Base-by-base conservation (phyloP, 148 eudicot species). In the Fallopia convolvulus region DNA sequence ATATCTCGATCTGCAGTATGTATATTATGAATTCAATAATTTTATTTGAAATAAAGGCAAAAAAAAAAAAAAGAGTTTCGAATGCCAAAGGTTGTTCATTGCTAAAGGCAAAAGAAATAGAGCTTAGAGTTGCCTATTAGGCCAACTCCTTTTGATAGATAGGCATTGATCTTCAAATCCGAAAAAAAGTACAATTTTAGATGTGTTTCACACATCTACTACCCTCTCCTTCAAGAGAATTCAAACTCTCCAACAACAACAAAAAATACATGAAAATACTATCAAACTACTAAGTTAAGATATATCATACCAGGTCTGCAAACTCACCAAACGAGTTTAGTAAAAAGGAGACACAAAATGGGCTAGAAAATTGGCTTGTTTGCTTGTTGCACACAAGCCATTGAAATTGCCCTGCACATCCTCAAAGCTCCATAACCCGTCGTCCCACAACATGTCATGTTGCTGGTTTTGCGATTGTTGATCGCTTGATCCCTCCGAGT, bases 401-500 rank as follows among this genome's bases (percentile, higher is more conserved):
- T 66, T 74, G 68, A 74, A 75, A 71, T 48, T 63, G 61, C 86
- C 88, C 78, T 88, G 84, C 32, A 79, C 61, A 77, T 88, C 91
- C 44, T 91, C 91, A 50, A 89, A 49, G 79, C 83, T 89, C 91
- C 93, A 88, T 47, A 88, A 71, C 42, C 83, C 87, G 75, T 90
- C 91, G 90, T 91, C 90, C 17, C 80, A 72, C 70, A 70, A 75
- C 48, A 77, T 75, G 14, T 85, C 90, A 17, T 68, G 72, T 68
- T 68, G 72, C 3, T 68, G 72, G 21, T 68, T 33, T 36, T 68
- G 72, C 3, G 72, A 68, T 68, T 33, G 72, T 36, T 68, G 46
- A 23, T 89, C 88, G 42, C 74, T 85, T 5, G 84, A 76, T 30
- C 74, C 72, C 74, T 83, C 88, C 14, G 83, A 66, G n/a, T 76